A percentile compares a stretch with the other conserved stretches of the same genome.
phyloP scores from a whole-genome alignment of 2,329 filamentous ascomycete genomes.

The Pseudogymnoascus sp. region DNA sequence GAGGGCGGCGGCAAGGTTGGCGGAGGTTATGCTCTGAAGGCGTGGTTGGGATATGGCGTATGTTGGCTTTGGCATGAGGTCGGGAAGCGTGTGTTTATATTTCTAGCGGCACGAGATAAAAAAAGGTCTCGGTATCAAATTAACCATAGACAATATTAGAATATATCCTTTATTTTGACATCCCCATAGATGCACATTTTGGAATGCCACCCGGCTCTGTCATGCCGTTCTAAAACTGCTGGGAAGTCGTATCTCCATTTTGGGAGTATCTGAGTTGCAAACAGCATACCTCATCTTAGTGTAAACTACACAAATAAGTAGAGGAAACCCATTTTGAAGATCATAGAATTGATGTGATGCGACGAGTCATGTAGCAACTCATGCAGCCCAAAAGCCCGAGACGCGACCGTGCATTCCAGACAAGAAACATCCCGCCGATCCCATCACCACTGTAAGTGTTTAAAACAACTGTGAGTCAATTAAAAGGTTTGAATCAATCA shows the following conservation, averaged over 20 bases:
- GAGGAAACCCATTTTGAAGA: background rate
- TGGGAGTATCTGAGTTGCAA: background rate
- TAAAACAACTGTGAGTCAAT: background rate
- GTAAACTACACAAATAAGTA: background rate
- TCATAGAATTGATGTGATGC: background rate
- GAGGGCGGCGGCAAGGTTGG: slow-evolving; percentile 18
- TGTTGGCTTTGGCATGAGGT: background rate
- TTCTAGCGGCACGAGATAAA: background rate
- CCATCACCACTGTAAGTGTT: background rate
- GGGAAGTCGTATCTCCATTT: background rate
- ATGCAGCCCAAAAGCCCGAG: background rate
- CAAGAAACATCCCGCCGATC: background rate
- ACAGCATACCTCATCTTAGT: background rate
- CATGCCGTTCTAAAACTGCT: background rate
- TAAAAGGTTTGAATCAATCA: background rate
- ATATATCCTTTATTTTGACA: background rate
- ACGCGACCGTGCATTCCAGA: background rate
- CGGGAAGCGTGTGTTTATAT: background rate
- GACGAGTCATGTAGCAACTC: background rate
- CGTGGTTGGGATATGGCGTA: background rate
- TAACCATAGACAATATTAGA: background rate
- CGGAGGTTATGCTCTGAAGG: slow-evolving; percentile 13
- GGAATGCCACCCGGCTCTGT: background rate
- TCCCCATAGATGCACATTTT: background rate
- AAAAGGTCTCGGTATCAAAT: background rate